phyloP scores from a whole-genome alignment of 257 asterid species.

The Solanum commersonii region DNA sequence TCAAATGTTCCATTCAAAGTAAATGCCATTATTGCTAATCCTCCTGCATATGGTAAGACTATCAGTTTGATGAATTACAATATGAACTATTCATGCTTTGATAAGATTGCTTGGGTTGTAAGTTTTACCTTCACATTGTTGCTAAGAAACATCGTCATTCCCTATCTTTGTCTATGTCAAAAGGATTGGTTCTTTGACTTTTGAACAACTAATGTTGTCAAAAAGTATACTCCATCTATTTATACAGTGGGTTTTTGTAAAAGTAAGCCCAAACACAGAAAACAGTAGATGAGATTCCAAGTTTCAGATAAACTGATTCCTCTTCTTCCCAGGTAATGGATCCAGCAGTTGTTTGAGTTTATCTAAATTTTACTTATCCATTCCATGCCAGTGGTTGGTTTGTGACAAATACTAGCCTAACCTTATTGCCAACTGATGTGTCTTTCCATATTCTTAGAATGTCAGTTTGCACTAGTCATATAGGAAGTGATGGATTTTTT shows the following conservation, averaged over 20 bases:
- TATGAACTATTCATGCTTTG: not conserved
- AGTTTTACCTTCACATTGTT: not conserved
- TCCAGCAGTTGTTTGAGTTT: not conserved
- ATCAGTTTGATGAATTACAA: not conserved
- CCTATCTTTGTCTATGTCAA: not conserved
- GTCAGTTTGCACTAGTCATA: not conserved
- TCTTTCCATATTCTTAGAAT: not conserved
- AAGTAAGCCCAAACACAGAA: not conserved
- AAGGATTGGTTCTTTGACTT: not conserved
- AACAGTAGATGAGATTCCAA: not conserved
- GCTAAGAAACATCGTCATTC: not conserved
- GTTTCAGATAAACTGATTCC: not conserved
- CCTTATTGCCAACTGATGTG: not conserved
- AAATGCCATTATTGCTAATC: conserved; percentile 87
- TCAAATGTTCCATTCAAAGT: conserved; percentile 47
- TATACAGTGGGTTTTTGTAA: not conserved
- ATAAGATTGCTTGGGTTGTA: not conserved
- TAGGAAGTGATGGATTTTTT: not conserved
- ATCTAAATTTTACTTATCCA: not conserved
- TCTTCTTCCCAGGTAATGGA: not conserved
- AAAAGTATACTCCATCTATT: not conserved
- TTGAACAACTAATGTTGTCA: not conserved
- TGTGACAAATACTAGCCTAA: not conserved
- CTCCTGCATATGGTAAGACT: conserved; percentile 86
- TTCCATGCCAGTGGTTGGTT: not conserved